These are phyloP conservation scores for Drosera spatulata DNA, from an alignment of 179 eudicot genomes.

Conservation along the genomic window DNA sequence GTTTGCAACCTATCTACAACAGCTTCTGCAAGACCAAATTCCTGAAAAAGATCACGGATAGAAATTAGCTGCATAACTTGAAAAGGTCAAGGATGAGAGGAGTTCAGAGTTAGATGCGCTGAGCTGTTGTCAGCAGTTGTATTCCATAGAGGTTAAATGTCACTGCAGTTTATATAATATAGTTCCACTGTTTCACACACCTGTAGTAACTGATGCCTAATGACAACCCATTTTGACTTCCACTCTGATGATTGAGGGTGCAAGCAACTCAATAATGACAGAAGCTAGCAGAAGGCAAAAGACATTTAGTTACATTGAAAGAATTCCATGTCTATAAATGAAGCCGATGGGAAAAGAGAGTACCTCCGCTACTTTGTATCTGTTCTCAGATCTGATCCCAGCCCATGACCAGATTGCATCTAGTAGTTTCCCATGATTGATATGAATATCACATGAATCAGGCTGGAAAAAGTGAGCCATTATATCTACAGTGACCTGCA, in stretches of 20 bases:
- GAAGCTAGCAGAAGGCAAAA: conserved; percentile 28
- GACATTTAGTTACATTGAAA: no score
- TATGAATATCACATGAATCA: conserved; percentile 79
- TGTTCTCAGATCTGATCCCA: conserved; percentile 62
- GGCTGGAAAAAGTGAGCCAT: conserved; percentile 47
- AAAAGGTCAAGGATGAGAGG: no score
- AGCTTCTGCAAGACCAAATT: conserved; percentile 73
- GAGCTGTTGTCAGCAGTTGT: not conserved
- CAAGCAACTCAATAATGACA: conserved; percentile 70
- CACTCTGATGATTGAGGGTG: conserved; percentile 87
- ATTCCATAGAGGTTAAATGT: not conserved
- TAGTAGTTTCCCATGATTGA: conserved; percentile 76
- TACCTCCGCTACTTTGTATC: conserved; percentile 94
- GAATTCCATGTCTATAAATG: no score
- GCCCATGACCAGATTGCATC: conserved; percentile 97
- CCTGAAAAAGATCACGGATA: conserved; percentile 27
- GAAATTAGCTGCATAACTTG: not conserved
- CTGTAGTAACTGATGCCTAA: conserved; percentile 94
- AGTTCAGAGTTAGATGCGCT: not conserved
- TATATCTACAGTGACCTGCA: conserved; percentile 74
- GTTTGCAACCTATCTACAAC: conserved; percentile 88
- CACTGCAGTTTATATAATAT: not conserved
- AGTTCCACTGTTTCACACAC: conserved; percentile 18
- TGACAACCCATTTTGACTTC: conserved; percentile 84
- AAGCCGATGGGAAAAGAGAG: not conserved